These are phyloP conservation scores for Saturnispora quitensis DNA, from an alignment of 805 yeast species.

Conservation along the genomic window DNA sequence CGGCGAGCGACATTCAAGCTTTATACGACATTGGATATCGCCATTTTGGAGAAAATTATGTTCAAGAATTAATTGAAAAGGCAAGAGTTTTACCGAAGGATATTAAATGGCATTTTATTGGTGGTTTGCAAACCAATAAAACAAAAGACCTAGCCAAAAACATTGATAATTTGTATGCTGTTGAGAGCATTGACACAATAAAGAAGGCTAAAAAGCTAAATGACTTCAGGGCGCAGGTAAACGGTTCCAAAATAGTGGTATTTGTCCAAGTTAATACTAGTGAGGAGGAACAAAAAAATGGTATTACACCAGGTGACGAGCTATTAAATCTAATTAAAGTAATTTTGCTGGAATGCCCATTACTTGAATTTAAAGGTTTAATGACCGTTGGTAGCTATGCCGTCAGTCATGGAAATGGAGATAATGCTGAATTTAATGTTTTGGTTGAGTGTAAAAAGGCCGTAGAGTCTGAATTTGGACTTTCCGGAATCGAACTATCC, in stretches of 20 bases:
- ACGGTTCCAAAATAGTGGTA: slow-evolving; percentile 38
- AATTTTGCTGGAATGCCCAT: slow-evolving; percentile 46
- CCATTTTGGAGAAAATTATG: slow-evolving; percentile 95
- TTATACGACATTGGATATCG: slow-evolving; percentile 73
- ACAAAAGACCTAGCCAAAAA: slow-evolving; percentile 73
- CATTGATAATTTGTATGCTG: slow-evolving; percentile 64
- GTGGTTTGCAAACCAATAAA: slow-evolving; percentile 84
- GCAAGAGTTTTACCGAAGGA: slow-evolving; percentile 70
- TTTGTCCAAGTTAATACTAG: slow-evolving; percentile 87
- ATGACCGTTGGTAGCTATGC: slow-evolving; percentile 93
- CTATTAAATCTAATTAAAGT: slow-evolving; percentile 9
- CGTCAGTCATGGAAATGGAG: slow-evolving; percentile 33
- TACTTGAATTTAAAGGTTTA: slow-evolving; percentile 58
- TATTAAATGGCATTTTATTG: slow-evolving; percentile 94
- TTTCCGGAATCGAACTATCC: slow-evolving; percentile 49
- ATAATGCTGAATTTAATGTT: slow-evolving; percentile 62
- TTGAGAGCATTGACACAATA: slow-evolving; percentile 78
- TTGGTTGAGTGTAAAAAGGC: slow-evolving; percentile 43
- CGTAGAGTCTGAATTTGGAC: slow-evolving; percentile 24
- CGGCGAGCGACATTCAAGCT: slow-evolving; percentile 72
- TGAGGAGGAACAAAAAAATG: slow-evolving; percentile 82
- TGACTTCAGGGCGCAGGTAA: slow-evolving; percentile 33
- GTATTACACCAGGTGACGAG: slow-evolving; percentile 31
- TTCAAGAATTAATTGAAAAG: slow-evolving; percentile 77
- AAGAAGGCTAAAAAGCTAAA: slow-evolving; percentile 79